phyloP scores from a whole-genome alignment of 2,329 filamentous ascomycete species.

The Emericellopsis atlantica region DNA sequence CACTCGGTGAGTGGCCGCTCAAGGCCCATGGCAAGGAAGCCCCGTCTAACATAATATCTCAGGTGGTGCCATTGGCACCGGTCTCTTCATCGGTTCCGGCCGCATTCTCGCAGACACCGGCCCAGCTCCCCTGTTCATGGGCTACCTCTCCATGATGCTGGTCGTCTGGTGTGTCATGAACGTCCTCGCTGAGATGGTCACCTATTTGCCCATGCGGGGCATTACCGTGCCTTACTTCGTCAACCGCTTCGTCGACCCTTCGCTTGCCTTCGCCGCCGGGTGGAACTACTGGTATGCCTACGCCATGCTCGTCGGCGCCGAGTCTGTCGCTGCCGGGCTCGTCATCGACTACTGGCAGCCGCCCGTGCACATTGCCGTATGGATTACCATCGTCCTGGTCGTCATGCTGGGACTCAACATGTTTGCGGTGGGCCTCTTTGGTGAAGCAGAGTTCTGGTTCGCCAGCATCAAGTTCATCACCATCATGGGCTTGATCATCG shows the following conservation, averaged over 20 bases:
- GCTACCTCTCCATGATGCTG: slow-evolving; percentile 43
- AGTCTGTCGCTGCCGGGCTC: slow-evolving; percentile 44
- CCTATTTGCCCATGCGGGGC: slow-evolving; percentile 40
- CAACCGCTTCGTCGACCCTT: slow-evolving; percentile 40
- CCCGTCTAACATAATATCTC: background rate
- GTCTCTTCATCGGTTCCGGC: slow-evolving; percentile 51
- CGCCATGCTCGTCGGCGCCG: slow-evolving; percentile 42
- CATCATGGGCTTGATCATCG: slow-evolving; percentile 43
- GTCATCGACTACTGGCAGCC: slow-evolving; percentile 49
- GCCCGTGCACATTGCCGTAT: slow-evolving; percentile 38
- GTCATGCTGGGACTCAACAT: slow-evolving; percentile 44
- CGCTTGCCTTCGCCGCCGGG: slow-evolving; percentile 41
- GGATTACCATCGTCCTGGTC: slow-evolving; percentile 44
- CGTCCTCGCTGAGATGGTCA: slow-evolving; percentile 39
- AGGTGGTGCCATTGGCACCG: slow-evolving; percentile 47
- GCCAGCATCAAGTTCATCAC: slow-evolving; percentile 47
- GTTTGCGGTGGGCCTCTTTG: slow-evolving; percentile 42
- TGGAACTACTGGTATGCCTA: slow-evolving; percentile 55
- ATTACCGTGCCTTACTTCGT: slow-evolving; percentile 46
- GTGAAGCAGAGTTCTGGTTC: slow-evolving; percentile 51
- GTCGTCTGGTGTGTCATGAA: slow-evolving; percentile 44
- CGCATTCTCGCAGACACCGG: slow-evolving; percentile 41
- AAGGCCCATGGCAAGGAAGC: background rate
- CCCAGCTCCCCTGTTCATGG: slow-evolving; percentile 55
- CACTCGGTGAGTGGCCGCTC: slow-evolving; percentile 25